Conservation (phyloP, 1,284 basidiomycete genomes). For the Puccinia coronata region DNA sequence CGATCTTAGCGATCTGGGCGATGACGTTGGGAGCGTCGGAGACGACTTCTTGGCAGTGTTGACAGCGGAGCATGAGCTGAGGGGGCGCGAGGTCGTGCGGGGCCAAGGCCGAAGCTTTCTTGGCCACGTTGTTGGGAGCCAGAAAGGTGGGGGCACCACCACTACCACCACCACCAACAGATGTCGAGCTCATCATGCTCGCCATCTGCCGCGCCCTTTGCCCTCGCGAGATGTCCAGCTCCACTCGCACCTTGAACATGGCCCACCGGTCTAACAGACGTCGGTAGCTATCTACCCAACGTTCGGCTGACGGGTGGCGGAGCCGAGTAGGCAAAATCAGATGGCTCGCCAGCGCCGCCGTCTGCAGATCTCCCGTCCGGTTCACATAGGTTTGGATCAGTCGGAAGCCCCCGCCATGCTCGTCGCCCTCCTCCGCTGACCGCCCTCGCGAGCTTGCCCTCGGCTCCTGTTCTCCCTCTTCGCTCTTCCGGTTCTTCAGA, state of each 20-base stretch:
- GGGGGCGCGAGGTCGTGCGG: neutral
- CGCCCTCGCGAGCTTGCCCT: slow-evolving; percentile 60
- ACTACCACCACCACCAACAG: no score
- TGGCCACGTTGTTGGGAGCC: neutral
- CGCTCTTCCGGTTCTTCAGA: slow-evolving; percentile 51
- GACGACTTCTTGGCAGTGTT: slow-evolving; percentile 33
- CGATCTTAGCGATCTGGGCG: neutral
- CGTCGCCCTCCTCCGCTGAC: slow-evolving; percentile 63
- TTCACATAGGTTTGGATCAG: slow-evolving; percentile 78
- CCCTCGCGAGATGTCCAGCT: slow-evolving; percentile 73
- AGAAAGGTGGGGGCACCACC: neutral
- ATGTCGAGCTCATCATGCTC: no score
- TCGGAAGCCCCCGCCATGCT: slow-evolving; percentile 68
- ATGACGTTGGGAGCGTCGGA: slow-evolving; percentile 26
- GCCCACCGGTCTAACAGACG: slow-evolving; percentile 78
- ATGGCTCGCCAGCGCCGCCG: slow-evolving; percentile 72
- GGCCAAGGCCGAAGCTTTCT: neutral
- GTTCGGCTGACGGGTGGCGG: slow-evolving; percentile 58
- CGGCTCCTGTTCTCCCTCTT: slow-evolving; percentile 54
- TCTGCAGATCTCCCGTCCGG: slow-evolving; percentile 80
- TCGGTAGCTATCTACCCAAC: slow-evolving; percentile 81
- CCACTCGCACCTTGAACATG: slow-evolving; percentile 72
- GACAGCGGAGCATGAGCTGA: slow-evolving; percentile 37
- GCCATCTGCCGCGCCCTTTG: slow-evolving; percentile 65
- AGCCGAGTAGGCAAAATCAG: slow-evolving; percentile 56